Evolutionary conservation across 208 protist genomes (phyloP).

Genomic region (Naegleria fowleri): DNA sequence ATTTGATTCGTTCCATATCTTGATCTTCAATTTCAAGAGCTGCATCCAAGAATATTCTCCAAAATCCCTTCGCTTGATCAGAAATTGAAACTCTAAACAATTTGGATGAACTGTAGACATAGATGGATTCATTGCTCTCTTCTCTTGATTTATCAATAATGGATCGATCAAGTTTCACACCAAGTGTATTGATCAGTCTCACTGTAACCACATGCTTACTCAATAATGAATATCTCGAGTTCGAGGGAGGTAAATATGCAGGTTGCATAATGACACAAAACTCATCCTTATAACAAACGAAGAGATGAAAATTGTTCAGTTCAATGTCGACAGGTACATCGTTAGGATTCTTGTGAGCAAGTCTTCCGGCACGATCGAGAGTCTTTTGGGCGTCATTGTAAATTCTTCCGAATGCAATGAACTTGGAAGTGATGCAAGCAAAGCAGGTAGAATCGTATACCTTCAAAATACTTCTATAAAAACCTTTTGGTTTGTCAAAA

Average conservation of each 20-base stretch:
- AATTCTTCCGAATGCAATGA: neutral
- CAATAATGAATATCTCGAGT: neutral
- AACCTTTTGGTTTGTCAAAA: neutral
- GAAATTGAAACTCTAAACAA: neutral
- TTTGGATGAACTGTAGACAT: neutral
- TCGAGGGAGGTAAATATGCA: neutral
- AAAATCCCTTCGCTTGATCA: constrained; percentile 4
- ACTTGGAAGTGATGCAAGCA: neutral
- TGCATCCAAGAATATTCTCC: neutral
- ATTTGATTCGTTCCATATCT: neutral
- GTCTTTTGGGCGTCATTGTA: neutral
- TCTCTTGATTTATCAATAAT: neutral
- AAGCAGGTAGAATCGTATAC: neutral
- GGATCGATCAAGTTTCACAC: neutral
- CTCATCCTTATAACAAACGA: neutral
- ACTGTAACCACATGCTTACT: neutral
- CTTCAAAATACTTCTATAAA: neutral
- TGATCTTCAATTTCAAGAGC: neutral
- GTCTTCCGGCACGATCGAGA: neutral
- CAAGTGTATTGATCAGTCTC: neutral
- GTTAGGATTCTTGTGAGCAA: neutral
- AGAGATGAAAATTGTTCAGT: neutral
- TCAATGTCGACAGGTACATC: neutral
- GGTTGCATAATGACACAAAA: constrained; percentile 1
- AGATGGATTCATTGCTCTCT: neutral